Evolutionary conservation across 23 red algal genomes (phyloP).

Genomic region (Agarophyton chilense): DNA sequence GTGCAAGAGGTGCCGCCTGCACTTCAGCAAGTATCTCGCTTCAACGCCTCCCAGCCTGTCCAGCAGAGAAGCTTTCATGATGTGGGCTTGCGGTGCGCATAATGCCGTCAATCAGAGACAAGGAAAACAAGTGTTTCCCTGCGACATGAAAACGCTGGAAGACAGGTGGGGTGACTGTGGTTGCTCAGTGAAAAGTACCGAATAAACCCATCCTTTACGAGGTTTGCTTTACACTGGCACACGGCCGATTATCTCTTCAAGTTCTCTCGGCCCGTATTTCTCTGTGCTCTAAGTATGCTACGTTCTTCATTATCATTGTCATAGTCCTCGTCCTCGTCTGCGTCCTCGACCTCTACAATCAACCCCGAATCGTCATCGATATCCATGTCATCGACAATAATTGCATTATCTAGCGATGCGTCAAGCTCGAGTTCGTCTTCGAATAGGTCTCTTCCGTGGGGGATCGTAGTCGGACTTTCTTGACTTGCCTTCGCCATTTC

Average conservation of each 20-base stretch:
- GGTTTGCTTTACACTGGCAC: background rate
- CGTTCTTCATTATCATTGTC: background rate
- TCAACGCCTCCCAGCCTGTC: slow-evolving; percentile 47
- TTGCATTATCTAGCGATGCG: slow-evolving; percentile 44
- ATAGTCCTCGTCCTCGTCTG: slow-evolving; percentile 17
- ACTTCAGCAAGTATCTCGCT: slow-evolving; percentile 68
- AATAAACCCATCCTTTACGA: background rate
- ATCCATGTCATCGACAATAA: slow-evolving; percentile 49
- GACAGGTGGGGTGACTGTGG: slow-evolving; percentile 75
- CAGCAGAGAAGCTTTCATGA: slow-evolving; percentile 50
- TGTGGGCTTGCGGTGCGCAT: slow-evolving; percentile 77
- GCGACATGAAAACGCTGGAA: slow-evolving; percentile 43
- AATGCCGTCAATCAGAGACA: slow-evolving; percentile 65
- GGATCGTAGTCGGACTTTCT: background rate
- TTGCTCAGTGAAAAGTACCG: slow-evolving; percentile 31
- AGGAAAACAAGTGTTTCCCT: slow-evolving; percentile 66
- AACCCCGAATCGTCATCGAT: slow-evolving; percentile 6
- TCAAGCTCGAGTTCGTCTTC: slow-evolving; percentile 30
- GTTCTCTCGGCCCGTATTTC: background rate
- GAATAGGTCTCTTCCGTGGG: background rate
- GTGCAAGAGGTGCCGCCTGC: slow-evolving; percentile 64
- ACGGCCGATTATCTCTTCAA: background rate
- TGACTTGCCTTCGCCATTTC: background rate
- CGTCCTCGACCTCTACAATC: slow-evolving; percentile 20
- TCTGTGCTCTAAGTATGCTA: background rate